A percentile compares a stretch with the other conserved stretches of the same genome.
Evolutionary conservation across 2,329 filamentous ascomycete species (phyloP).

Genomic region (Periconia macrospinosa): DNA sequence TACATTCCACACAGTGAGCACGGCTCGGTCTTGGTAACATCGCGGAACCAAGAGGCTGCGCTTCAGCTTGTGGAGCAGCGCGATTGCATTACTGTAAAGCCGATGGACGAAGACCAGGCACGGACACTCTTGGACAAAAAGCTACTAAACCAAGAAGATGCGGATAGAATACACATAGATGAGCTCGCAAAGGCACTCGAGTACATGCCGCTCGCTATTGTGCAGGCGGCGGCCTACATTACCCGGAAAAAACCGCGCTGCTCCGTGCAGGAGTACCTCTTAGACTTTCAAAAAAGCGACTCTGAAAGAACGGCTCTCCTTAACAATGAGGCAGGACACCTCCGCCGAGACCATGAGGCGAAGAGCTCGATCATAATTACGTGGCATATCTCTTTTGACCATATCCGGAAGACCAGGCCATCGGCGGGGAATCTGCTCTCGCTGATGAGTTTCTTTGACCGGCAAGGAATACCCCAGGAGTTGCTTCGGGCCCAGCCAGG

Average conservation of each 20-base stretch:
- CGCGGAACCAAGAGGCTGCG: conserved; percentile 10
- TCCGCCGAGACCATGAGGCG: conserved; percentile 36
- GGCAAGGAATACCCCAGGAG: conserved; percentile 43
- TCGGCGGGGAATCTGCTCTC: conserved; percentile 49
- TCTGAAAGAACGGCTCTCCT: conserved; percentile 22
- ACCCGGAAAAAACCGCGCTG: conserved; percentile 8
- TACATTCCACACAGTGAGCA: conserved; percentile 4
- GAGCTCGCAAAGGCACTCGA: conserved; percentile 23
- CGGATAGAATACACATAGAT: conserved; percentile 1
- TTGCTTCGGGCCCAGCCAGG: conserved; percentile 23
- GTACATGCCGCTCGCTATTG: conserved; percentile 37
- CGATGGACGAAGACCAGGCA: conserved; percentile 21
- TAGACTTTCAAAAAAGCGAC: conserved; percentile 40
- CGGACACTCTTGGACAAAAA: conserved; percentile 23
- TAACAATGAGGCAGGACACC: conserved; percentile 26
- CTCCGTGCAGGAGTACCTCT: conserved; percentile 40
- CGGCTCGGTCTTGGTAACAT: conserved; percentile 12
- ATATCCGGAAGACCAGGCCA: conserved; percentile 31
- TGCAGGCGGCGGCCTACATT: conserved; percentile 40
- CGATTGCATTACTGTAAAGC: conserved; percentile 13
- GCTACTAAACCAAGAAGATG: conserved; percentile 13
- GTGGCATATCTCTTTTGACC: conserved; percentile 38
- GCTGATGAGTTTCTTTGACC: conserved; percentile 53
- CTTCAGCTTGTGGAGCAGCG: conserved; percentile 13
- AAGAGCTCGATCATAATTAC: conserved; percentile 42